phyloP scores from a whole-genome alignment of 148 eudicot genomes.

The Amaranthus hypochondriacus region DNA sequence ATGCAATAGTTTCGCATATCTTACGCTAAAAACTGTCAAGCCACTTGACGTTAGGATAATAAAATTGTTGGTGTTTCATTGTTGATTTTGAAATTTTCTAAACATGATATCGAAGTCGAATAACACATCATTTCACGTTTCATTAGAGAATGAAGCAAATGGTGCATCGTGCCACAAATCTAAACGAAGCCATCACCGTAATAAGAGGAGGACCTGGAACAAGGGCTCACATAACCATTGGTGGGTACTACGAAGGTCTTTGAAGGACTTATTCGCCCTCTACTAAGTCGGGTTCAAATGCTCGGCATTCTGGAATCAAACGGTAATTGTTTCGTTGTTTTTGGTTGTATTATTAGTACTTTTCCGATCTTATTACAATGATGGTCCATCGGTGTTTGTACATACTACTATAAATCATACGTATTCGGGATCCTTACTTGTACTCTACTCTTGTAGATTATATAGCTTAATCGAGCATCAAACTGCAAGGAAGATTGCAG shows the following conservation, averaged over 20 bases:
- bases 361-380: constrained; percentile 7
- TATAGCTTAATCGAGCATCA: no score
- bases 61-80: no score
- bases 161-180: constrained; percentile 43
- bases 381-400: constrained; percentile 10
- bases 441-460: no score
- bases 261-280: neutral
- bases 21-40: no score
- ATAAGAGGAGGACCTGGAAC: constrained; percentile 56
- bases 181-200: constrained; percentile 71
- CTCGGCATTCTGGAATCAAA: neutral
- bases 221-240: constrained; percentile 65
- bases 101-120: no score
- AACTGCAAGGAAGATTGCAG: no score
- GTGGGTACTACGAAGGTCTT: constrained; percentile 64
- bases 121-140: neutral
- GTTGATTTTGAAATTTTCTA: no score
- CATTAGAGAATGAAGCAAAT: constrained; percentile 66
- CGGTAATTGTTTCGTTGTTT: neutral
- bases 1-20: no score
- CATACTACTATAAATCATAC: neutral
- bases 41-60: no score
- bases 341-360: neutral
- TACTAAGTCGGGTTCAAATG: neutral
- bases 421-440: no score